Percentiles rank a stretch among this genome's conserved stretches.
Conservation (phyloP, 805 yeast genomes). For the Suhomyces canberraensis region DNA sequence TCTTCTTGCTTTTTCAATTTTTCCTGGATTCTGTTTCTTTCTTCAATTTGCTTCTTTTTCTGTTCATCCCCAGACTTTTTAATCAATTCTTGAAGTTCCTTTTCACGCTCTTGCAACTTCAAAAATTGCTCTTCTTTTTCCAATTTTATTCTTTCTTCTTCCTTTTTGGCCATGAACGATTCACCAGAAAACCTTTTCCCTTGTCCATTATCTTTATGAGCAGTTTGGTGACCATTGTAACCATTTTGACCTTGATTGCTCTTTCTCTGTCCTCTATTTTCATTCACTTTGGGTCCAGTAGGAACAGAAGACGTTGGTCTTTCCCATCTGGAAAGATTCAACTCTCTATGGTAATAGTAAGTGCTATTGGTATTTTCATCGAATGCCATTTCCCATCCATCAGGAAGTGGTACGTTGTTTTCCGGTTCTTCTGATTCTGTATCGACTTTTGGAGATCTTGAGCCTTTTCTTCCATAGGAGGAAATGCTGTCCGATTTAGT, state of each 20-base stretch:
- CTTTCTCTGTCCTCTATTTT: neutral
- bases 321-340: conserved; percentile 56
- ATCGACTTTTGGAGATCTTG: conserved; percentile 13
- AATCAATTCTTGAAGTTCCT: conserved; percentile 34
- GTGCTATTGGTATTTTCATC: conserved; percentile 42
- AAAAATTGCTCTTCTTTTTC: conserved; percentile 32
- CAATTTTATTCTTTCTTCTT: conserved; percentile 32
- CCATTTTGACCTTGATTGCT: conserved; percentile 1
- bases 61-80: conserved; percentile 19
- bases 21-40: conserved; percentile 14
- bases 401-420: conserved; percentile 41
- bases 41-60: conserved; percentile 24
- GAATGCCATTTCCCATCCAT: conserved; percentile 63
- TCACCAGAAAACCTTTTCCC: conserved; percentile 1
- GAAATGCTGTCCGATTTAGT: conserved; percentile 19
- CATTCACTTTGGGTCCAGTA: conserved; percentile 23
- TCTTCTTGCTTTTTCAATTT: conserved; percentile 1
- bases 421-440: conserved; percentile 6
- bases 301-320: conserved; percentile 44
- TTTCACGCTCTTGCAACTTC: conserved; percentile 33
- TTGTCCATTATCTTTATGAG: conserved; percentile 8
- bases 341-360: conserved; percentile 54
- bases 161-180: conserved; percentile 21
- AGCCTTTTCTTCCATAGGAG: conserved; percentile 17
- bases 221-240: neutral